Base-by-base conservation (phyloP, 2,329 filamentous ascomycete genomes). In the Penicillium nordicum region DNA sequence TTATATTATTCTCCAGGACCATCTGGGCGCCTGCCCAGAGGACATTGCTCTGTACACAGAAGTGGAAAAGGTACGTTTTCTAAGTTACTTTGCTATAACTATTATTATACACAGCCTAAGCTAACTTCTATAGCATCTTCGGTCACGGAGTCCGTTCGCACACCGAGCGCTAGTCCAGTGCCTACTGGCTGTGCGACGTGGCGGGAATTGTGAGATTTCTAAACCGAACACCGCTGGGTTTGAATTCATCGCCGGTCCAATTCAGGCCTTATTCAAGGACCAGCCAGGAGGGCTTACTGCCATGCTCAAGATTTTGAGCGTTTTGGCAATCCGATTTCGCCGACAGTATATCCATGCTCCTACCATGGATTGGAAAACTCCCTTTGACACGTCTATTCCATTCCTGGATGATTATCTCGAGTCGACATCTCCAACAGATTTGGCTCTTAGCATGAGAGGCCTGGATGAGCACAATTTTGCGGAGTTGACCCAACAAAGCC, bases 221-320 rank as follows among this genome's bases (percentile, higher is more conserved):
- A 29, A 56, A 5, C 51, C 42, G 1, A 50, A 55, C 6, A 41
- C 37, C 29, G 63, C 63, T 25, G 66, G 63, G 23, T 74, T 72
- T 30, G 66, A 68, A 41, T 77, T 76, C 37, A 70, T 76, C 38
- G 65, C 73, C 5, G 66, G 65, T 1, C 74, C 74, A 3, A 74
- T 77, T 16, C 74, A 75, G 55, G 54, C 60, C 14, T 49, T 76
- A 3, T 76, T 76, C 45, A 67, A 63, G 41, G 66, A 68, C 8
- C 67, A 71, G 14, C 58, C 65, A 0, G 66, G 67, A 12, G 70
- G 68, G 30, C 57, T 77, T 16, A 65, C 59, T 2, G 61, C 57
- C 0, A 70, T 75, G 29, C 56, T 76, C 25, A 76, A 74, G 50
- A 68, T 71, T 37, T 65, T 76, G 29, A 69, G 64, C 32, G 72